Conservation (phyloP, 2,329 filamentous ascomycete species). For the Leptoxyphium fumago region DNA sequence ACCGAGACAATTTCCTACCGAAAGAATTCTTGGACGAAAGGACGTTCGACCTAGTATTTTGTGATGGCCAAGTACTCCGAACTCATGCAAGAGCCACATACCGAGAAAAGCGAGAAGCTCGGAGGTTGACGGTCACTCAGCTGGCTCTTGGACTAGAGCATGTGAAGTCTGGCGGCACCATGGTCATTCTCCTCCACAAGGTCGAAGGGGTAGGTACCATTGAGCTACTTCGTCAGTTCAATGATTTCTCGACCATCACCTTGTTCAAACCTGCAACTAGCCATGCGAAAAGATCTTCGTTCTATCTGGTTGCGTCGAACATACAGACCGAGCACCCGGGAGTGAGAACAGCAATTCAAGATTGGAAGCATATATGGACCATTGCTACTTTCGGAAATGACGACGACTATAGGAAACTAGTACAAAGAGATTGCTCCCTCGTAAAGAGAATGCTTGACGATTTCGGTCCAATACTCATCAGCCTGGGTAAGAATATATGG, state of each 20-base stretch:
- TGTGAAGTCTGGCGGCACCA: constrained; percentile 32
- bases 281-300: constrained; percentile 11
- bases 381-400: constrained; percentile 4
- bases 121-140: constrained; percentile 19
- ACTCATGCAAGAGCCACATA: constrained; percentile 12
- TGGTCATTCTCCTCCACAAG: constrained; percentile 38
- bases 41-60: constrained; percentile 32
- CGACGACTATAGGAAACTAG: constrained; percentile 1
- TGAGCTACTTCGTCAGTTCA: constrained; percentile 4
- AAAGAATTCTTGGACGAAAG: constrained; percentile 10
- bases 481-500: constrained; percentile 3
- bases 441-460: constrained; percentile 4
- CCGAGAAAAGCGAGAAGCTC: constrained; percentile 16
- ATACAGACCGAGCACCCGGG: constrained; percentile 2
- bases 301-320: constrained; percentile 11
- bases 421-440: neutral
- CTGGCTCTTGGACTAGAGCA: constrained; percentile 33
- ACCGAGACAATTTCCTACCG: constrained; percentile 5
- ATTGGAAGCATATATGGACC: constrained; percentile 6
- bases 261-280: constrained; percentile 9
- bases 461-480: constrained; percentile 3
- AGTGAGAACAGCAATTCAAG: constrained; percentile 1
- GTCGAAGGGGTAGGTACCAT: constrained; percentile 20
- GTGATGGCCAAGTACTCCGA: constrained; percentile 31
- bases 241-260: constrained; percentile 6